Evolutionary conservation across 176 grass and related monocot species (phyloP).

Genomic region (Triticum aestivum): IWGSC_CS_RefSeq_v2.1 NC_057814.1:615980249-615980748

Average conservation of each 20-base stretch:
- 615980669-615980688: conserved; percentile 37
- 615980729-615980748: no score
- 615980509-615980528: conserved; percentile 7
- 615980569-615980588: not conserved
- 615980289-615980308: no score
- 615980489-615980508: conserved; percentile 32
- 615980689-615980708: no score
- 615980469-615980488: conserved; percentile 45
- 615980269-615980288: conserved; percentile 45
- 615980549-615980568: no score
- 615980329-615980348: conserved; percentile 53
- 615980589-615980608: conserved; percentile 25
- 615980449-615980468: conserved; percentile 60
- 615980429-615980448: conserved; percentile 17
- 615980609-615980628: conserved; percentile 26
- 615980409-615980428: conserved; percentile 51
- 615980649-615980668: conserved; percentile 52
- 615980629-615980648: not conserved
- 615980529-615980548: conserved; percentile 57
- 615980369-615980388: not conserved
- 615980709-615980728: not conserved
- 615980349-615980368: not conserved
- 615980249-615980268: conserved; percentile 14
- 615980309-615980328: no score
- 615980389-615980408: conserved; percentile 4